Evolutionary conservation across 176 grass and related monocot species (phyloP), one percentile per base, ranked within the genome.

Genomic region (Oryza longistaminata): DNA sequence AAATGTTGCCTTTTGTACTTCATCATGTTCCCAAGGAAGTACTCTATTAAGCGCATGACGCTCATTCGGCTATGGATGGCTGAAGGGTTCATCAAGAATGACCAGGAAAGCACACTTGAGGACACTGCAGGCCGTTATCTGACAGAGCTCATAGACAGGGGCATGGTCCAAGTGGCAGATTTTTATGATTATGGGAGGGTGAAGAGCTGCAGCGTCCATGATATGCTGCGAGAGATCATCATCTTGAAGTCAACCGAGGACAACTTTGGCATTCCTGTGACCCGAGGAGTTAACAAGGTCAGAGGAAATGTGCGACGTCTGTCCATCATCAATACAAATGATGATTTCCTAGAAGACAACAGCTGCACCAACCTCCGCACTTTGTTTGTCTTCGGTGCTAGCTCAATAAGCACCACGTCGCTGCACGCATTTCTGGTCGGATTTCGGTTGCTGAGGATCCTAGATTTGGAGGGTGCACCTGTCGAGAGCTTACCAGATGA

Each of bases 1-100:
- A 85, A 81, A 22, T 13, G 55, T 61, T 89, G 87, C 19, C 75
- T 89, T 64, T 48, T 89, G 58, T 85, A 85, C 53, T 89, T 81
- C 52, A 85, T 77, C 40, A 81, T 85, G 37, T 85, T 89, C 27
- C 87, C 82, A 3, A 85, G 70, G 50, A 65, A 70, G 10, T 75
- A 62, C 31, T 39, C 76, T 46, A 39, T 89, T 14, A 85, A 74
- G 3, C 45, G 76, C n/a, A 81, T 75, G 48, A 81, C 75, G 2
- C 62, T 89, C 6, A 89, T 89, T 74, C 55, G 87, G 43, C 48
- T 89, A 19, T 85, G 82, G 87, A 79, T 89, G 5, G 76, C 82
- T 26, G 87, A 85, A 85, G 87, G 70, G 42, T 85, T 85, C 42
- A 81, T 89, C 49, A 77, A 81, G 79, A 75, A 50, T 8, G 82